Base-by-base conservation (phyloP, 257 asterid genomes). In the Solanum pinnatisectum region DNA sequence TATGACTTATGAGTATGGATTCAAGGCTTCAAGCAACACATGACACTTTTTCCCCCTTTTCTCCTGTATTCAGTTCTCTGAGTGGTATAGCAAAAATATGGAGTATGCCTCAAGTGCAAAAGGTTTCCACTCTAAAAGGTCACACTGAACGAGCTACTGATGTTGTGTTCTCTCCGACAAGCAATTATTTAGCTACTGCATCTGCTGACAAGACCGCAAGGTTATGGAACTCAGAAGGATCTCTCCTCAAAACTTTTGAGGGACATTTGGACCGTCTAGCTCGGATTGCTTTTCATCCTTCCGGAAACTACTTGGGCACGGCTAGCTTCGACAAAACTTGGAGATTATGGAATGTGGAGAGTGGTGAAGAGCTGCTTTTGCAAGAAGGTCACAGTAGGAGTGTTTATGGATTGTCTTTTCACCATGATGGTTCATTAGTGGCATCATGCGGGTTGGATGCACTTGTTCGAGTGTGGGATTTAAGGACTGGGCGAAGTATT, bases 301-400 rank as follows among this genome's bases (percentile, higher is more conserved):
- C 96, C 0, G 99, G 99, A 59, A 97, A 90, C 85, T 97, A 96
- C 93, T 91, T 97, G 90, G 99, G 98, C 84, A 95, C 99, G 25
- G 90, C 99, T 87, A 93, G 99, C 92, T 97, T 93, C 90, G 98
- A 97, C 91, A 94, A 93, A 88, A 97, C 99, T 67, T 97, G 99
- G 99, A 94, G 99, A 90, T 88, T 97, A 87, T 97, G 99, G 99
- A 95, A 97, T 90, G 98, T 96, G 65, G 99, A 97, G 90, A 93
- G 98, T 60, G 98, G 99, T 77, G 98, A 94, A 85, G 99, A 95
- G 93, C 90, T 96, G 87, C 99, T 97, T 90, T 96, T 96, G 90
- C 99, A 97, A 91, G 99, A 97, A 94, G 99, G 99, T 77, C 99
- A 96, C 87, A 97, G 99, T 86, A 95, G 99, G 91, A 94, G 99